Conservation (phyloP, 2,329 filamentous ascomycete genomes). For the Fusarium devonianum region DNA sequence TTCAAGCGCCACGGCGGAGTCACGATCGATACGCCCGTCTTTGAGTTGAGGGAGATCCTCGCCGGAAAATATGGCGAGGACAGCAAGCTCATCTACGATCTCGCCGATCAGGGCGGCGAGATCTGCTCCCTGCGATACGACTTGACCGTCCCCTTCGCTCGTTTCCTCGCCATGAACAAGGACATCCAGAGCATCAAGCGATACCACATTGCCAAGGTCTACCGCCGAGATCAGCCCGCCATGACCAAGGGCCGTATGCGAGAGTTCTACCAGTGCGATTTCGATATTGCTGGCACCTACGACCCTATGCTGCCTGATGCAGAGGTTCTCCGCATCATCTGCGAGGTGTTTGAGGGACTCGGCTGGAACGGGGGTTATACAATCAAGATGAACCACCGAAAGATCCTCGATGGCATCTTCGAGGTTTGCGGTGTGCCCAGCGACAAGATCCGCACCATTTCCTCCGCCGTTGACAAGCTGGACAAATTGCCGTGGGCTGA, state of each 20-base stretch:
- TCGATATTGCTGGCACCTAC: conserved; percentile 88
- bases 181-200: conserved; percentile 85
- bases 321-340: conserved; percentile 83
- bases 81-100: conserved; percentile 88
- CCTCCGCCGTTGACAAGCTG: conserved; percentile 92
- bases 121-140: conserved; percentile 79
- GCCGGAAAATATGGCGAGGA: conserved; percentile 93
- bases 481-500: conserved; percentile 93
- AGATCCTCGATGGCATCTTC: conserved; percentile 92
- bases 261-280: conserved; percentile 97
- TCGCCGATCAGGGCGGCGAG: conserved; percentile 88
- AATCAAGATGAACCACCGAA: conserved; percentile 94
- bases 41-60: conserved; percentile 86
- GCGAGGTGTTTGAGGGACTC: conserved; percentile 84
- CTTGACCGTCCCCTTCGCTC: conserved; percentile 87
- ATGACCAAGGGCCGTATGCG: conserved; percentile 93
- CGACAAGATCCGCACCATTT: conserved; percentile 88
- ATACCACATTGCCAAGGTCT: conserved; percentile 93
- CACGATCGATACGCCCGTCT: conserved; percentile 82
- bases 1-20: conserved; percentile 86
- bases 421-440: conserved; percentile 86
- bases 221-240: conserved; percentile 57
- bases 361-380: conserved; percentile 78
- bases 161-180: conserved; percentile 92
- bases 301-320: conserved; percentile 93